Evolutionary conservation across 1,284 basidiomycete genomes (phyloP).

Genomic region (Amylostereum areolatum): DNA sequence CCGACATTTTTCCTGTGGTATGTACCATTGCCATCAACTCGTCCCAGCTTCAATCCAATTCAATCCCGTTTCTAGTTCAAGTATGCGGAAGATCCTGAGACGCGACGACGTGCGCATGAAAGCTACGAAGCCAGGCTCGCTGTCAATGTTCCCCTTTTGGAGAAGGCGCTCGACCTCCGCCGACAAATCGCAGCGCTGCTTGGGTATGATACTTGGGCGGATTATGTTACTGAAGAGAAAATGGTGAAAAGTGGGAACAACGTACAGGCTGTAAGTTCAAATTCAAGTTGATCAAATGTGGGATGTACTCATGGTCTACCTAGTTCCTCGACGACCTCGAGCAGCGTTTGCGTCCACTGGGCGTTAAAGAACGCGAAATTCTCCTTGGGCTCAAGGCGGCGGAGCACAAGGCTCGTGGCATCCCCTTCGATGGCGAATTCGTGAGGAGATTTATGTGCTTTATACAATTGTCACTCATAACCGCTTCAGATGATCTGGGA

Average conservation of each 20-base stretch:
- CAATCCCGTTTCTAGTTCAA: slow-evolving; percentile 50
- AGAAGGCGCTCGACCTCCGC: slow-evolving; percentile 61
- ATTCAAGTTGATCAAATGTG: neutral
- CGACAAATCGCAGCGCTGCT: slow-evolving; percentile 62
- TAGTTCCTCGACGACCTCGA: slow-evolving; percentile 72
- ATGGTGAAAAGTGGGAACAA: slow-evolving; percentile 72
- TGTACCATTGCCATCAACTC: slow-evolving; percentile 17
- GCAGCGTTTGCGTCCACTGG: slow-evolving; percentile 67
- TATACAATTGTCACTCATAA: slow-evolving; percentile 47
- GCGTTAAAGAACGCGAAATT: slow-evolving; percentile 53
- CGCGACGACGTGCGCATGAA: slow-evolving; percentile 58
- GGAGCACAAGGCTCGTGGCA: slow-evolving; percentile 52
- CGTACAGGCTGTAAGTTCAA: slow-evolving; percentile 40
- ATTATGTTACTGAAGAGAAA: slow-evolving; percentile 76
- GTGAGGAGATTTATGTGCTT: slow-evolving; percentile 35
- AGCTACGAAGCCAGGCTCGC: slow-evolving; percentile 62
- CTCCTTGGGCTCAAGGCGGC: slow-evolving; percentile 70
- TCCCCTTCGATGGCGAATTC: slow-evolving; percentile 64
- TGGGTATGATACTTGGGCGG: slow-evolving; percentile 76
- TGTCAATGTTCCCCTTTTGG: slow-evolving; percentile 65
- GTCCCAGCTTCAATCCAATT: slow-evolving; percentile 3
- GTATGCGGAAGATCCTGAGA: slow-evolving; percentile 65
- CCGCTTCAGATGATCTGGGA: slow-evolving; percentile 21
- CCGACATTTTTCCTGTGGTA: slow-evolving; percentile 76
- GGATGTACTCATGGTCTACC: neutral